These are phyloP conservation scores for Russula emetica DNA, from an alignment of 768 basidiomycete species.

Conservation along the genomic window DNA sequence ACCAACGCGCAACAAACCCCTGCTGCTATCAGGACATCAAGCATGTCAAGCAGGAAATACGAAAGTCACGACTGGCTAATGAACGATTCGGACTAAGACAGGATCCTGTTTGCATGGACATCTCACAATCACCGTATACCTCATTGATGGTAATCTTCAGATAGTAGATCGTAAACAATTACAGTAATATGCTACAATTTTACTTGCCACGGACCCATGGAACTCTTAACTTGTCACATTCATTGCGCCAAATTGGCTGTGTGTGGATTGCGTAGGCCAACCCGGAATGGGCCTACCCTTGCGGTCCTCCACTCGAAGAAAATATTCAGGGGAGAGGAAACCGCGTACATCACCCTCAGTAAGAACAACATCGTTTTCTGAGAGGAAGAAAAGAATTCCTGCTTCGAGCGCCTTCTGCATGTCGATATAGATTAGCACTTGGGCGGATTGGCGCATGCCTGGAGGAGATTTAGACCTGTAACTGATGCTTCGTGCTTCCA, in stretches of 20 bases:
- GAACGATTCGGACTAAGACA: slow-evolving; percentile 24
- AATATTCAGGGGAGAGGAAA: slow-evolving; percentile 57
- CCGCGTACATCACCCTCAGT: slow-evolving; percentile 72
- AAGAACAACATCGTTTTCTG: slow-evolving; percentile 84
- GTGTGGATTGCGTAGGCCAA: slow-evolving; percentile 27
- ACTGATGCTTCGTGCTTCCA: not conserved
- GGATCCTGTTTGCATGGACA: not conserved
- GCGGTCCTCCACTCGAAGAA: slow-evolving; percentile 59
- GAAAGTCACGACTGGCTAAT: slow-evolving; percentile 21
- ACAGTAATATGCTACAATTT: too few species aligned
- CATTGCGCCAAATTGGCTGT: not conserved
- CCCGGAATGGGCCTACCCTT: slow-evolving; percentile 33
- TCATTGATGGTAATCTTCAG: not conserved
- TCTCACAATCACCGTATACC: not conserved
- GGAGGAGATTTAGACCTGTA: slow-evolving; percentile 1
- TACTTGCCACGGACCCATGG: too few species aligned
- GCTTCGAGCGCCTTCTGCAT: slow-evolving; percentile 62
- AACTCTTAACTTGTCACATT: not conserved
- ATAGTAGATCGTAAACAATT: not conserved
- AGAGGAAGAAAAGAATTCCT: slow-evolving; percentile 72
- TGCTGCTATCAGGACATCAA: not conserved
- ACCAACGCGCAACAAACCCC: not conserved
- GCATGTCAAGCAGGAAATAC: not conserved
- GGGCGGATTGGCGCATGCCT: slow-evolving; percentile 81
- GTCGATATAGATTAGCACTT: slow-evolving; percentile 79